Evolutionary conservation across 805 yeast genomes (phyloP).

Genomic region (Jamesozyma spencerorum): DNA sequence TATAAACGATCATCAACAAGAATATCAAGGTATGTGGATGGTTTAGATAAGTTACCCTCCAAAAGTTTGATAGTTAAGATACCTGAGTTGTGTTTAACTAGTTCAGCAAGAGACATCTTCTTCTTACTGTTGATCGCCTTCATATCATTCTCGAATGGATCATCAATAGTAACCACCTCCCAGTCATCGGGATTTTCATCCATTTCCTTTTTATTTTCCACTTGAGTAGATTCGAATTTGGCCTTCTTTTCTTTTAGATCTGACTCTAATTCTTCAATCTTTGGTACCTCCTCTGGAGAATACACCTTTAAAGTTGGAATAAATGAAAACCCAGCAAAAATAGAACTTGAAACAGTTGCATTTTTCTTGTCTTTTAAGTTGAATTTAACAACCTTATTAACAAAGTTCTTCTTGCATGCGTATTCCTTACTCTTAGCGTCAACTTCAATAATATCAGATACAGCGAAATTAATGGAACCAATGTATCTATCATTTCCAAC

Average conservation of each 20-base stretch:
- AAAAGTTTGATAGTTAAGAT: slow-evolving; percentile 45
- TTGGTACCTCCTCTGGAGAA: slow-evolving; percentile 45
- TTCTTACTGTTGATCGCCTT: slow-evolving; percentile 31
- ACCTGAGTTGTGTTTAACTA: slow-evolving; percentile 50
- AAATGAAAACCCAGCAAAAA: slow-evolving; percentile 51
- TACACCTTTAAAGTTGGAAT: slow-evolving; percentile 57
- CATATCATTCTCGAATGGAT: slow-evolving; percentile 32
- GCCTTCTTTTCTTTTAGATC: slow-evolving; percentile 32
- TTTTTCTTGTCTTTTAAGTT: slow-evolving; percentile 27
- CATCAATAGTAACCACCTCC: slow-evolving; percentile 51
- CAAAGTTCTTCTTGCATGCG: slow-evolving; percentile 43
- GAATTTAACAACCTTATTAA: slow-evolving; percentile 33
- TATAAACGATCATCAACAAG: slow-evolving; percentile 55
- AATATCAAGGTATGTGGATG: slow-evolving; percentile 46
- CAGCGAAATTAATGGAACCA: slow-evolving; percentile 47
- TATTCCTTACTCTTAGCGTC: slow-evolving; percentile 39
- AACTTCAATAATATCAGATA: slow-evolving; percentile 36
- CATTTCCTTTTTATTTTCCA: slow-evolving; percentile 40
- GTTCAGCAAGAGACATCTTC: slow-evolving; percentile 41
- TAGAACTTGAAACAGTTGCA: slow-evolving; percentile 40
- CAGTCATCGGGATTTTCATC: slow-evolving; percentile 51
- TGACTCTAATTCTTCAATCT: slow-evolving; percentile 36
- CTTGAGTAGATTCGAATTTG: slow-evolving; percentile 37
- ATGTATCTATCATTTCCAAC: slow-evolving; percentile 54
- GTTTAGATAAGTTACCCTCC: slow-evolving; percentile 39